These are phyloP conservation scores for Vaccinium macrocarpon DNA, from an alignment of 148 eudicot species.

Conservation along the genomic window DNA sequence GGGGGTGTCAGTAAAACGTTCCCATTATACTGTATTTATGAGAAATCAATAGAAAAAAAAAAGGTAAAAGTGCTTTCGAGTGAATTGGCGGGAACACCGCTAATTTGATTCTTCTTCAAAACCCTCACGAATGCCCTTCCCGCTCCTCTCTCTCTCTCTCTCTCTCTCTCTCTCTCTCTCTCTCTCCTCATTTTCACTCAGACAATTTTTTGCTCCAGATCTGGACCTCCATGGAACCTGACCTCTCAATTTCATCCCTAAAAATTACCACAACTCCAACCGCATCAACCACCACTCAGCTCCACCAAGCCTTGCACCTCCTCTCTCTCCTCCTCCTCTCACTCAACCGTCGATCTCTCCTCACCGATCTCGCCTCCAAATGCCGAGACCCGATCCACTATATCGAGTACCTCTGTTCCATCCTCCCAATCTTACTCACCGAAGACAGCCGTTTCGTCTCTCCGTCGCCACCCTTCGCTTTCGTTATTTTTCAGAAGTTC, in stretches of 20 bases:
- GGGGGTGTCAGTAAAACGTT: too few species aligned
- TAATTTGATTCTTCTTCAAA: constrained; percentile 8
- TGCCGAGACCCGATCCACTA: constrained; percentile 38
- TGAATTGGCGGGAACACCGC: constrained; percentile 30
- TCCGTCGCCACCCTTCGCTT: constrained; percentile 29
- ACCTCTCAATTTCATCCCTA: constrained; percentile 19
- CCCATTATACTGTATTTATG: too few species aligned
- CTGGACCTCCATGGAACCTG: constrained; percentile 26
- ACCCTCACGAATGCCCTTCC: constrained; percentile 3
- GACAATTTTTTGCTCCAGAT: neutral
- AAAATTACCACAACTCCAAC: constrained; percentile 3
- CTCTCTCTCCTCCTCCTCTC: constrained; percentile 38
- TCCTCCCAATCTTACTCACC: constrained; percentile 50
- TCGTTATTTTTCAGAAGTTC: constrained; percentile 29
- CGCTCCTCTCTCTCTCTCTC: constrained; percentile 17
- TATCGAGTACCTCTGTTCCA: constrained; percentile 45
- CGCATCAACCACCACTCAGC: neutral
- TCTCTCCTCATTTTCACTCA: neutral
- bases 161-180: constrained; percentile 19
- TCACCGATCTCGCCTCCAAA: constrained; percentile 45
- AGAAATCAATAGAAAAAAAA: neutral
- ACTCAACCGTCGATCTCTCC: constrained; percentile 41
- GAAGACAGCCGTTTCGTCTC: constrained; percentile 26
- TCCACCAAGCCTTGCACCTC: constrained; percentile 58
- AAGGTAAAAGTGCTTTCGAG: neutral